Evolutionary conservation across 192 early-diverging fungal species (phyloP), one percentile per base, ranked within the genome.

Genomic region (Radiomyces spectabilis): DNA sequence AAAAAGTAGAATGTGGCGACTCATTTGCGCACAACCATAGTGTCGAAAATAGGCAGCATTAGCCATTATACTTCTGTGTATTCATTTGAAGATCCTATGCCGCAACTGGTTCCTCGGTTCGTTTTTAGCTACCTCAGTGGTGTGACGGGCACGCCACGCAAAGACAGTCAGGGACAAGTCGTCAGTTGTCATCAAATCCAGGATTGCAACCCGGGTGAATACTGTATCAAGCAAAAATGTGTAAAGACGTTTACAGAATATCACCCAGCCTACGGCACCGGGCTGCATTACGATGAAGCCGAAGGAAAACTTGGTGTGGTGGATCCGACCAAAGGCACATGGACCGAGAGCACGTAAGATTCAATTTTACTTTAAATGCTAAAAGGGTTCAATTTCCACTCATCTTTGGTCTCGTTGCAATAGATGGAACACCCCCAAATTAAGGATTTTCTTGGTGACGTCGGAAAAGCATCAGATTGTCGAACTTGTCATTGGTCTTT

Each of bases 281-380:
- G 78, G 19, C 52, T 80, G 42, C 48, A 48, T 8, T 67, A 67
- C 45, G 42, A 67, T 42, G 62, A 71, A 34, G 41, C 69, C 1
- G 51, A 25, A 0, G 69, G 58, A 3, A 18, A 38, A 3, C 59
- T 61, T 19, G 54, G 33, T 26, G 71, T 80, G 13, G 66, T 56
- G 8, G 68, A 80, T 50, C 51, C 62, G 3, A 67, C 68, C 15
- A 69, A 75, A 43, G 59, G 64, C 5, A 66, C 70, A 9, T 80
- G 71, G 72, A 66, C 71, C 4, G 75, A 77, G 46, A 72, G 72
- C 63, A 71, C 63, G 78, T 77, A 80, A 57, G 78, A 74, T 12
- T n/a, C 37, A 10, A 27, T 51, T 18, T 10, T 45, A 16, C 18
- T 59, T 21, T 38, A 34, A 35, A 19, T 4, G 6, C 6, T 12